Percentiles rank a stretch among this genome's conserved stretches.
These are phyloP conservation scores for Caloboletus inedulis DNA, from an alignment of 1,284 basidiomycete genomes.

Conservation along the genomic window DNA sequence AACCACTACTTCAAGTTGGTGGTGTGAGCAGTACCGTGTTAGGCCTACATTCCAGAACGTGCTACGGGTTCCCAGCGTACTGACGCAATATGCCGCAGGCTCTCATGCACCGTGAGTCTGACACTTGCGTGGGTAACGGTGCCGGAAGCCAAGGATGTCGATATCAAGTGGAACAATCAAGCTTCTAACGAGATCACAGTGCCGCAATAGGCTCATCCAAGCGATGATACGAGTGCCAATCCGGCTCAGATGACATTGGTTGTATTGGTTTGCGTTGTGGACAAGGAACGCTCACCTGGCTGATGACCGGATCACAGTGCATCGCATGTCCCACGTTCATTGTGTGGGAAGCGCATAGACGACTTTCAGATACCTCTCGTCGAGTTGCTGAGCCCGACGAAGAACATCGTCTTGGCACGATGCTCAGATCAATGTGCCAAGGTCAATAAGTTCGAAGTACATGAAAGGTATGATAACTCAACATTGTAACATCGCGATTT, in stretches of 20 bases:
- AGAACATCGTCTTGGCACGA: background rate
- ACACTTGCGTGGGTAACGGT: background rate
- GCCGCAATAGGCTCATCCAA: background rate
- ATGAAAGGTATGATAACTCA: conserved; percentile 28
- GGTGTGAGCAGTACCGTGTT: too few relatives aligned
- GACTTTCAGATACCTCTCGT: background rate
- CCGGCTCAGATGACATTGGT: background rate
- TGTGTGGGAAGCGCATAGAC: background rate
- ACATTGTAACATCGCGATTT: conserved; percentile 8
- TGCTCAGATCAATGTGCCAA: conserved; percentile 23
- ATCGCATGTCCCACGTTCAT: background rate
- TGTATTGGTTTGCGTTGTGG: background rate
- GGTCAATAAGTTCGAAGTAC: conserved; percentile 21
- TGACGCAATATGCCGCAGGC: background rate
- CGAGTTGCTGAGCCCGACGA: background rate
- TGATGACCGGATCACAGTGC: background rate
- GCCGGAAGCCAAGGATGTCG: too few relatives aligned
- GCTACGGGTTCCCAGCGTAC: background rate
- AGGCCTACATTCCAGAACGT: background rate
- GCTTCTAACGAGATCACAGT: background rate
- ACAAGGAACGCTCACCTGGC: conserved; percentile 12
- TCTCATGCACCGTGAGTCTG: background rate
- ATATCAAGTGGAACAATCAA: background rate
- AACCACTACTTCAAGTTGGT: too few relatives aligned
- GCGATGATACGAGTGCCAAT: background rate